Base-by-base conservation (phyloP, 2,329 filamentous ascomycete genomes). In the Hypoxylon sp. region DNA sequence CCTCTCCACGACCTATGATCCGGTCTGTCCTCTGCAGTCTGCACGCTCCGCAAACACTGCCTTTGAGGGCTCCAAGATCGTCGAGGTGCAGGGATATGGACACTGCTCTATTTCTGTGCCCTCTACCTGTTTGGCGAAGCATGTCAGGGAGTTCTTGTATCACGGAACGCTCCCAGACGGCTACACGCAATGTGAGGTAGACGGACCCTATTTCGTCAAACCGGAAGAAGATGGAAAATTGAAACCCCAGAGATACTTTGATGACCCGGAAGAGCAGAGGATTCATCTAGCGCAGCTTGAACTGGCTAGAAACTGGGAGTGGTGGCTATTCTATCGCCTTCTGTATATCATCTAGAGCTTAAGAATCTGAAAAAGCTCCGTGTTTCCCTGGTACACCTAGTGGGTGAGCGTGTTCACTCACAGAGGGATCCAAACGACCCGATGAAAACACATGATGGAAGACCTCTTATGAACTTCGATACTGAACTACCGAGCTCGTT, bases 1-100 rank as follows among this genome's bases (percentile, higher is more conserved):
- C 67, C 79, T 88, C 10, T 84, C 83, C 39, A 88, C 86, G 54
- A 86, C 84, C 0, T 83, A 84, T 9, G 86, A 91, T 46, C 88
- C 89, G 0, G 86, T 90, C 0, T 90, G 87, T 0, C 85, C 82
- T 1, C 67, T 83, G 0, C 65, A 77, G 0, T 83, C 82, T 2
- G 82, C 82, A 0, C 72, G 72, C 24, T 74, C 72, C 0, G 82
- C 83, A 0, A 75, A 76, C 2, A 70, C 71, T 1, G 76, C 77
- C 0, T 83, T 82, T 61, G 74, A 75, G 13, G 79, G 74, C 1
- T 81, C 82, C 3, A 75, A 76, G 2, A 73, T 84, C 1, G 72
- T 84, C 0, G 80, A 83, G 58, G 77, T 83, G 42, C 74, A 79
- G 55, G 82, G 79, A 0, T 84, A 83, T 13, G 83, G 83, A 0